These are phyloP conservation scores for Morella rubra DNA, from an alignment of 306 rosid species.

Conservation along the genomic window DNA sequence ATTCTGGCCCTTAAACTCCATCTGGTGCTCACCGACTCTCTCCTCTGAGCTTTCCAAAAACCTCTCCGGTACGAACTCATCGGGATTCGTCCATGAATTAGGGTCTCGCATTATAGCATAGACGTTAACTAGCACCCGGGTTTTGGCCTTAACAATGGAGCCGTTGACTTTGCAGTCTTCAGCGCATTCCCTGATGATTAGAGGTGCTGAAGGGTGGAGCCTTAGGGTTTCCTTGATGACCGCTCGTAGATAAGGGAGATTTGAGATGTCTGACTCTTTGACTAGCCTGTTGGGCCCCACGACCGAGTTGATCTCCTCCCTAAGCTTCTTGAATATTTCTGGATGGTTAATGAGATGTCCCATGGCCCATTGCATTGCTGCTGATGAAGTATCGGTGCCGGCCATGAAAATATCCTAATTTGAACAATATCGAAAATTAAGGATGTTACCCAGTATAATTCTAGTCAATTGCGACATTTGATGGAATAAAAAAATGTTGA, in stretches of 20 bases:
- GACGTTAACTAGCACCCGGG: constrained; percentile 36
- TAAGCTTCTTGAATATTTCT: constrained; percentile 15
- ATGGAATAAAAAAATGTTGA: neutral
- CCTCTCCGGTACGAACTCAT: constrained; percentile 49
- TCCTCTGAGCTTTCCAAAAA: constrained; percentile 12
- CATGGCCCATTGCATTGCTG: constrained; percentile 45
- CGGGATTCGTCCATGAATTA: constrained; percentile 37
- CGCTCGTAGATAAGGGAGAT: constrained; percentile 41
- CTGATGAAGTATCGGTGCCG: constrained; percentile 49
- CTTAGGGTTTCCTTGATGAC: constrained; percentile 40
- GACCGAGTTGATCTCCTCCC: constrained; percentile 37
- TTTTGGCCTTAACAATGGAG: constrained; percentile 32
- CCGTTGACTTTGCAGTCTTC: constrained; percentile 39
- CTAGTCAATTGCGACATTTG: neutral
- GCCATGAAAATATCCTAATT: constrained; percentile 49
- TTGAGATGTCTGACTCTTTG: constrained; percentile 43
- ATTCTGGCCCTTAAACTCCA: constrained; percentile 23
- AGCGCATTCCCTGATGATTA: constrained; percentile 39
- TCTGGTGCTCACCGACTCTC: too few species aligned
- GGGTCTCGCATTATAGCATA: constrained; percentile 60
- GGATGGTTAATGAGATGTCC: constrained; percentile 47
- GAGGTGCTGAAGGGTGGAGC: constrained; percentile 48
- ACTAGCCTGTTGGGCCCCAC: constrained; percentile 39
- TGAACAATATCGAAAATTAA: neutral
- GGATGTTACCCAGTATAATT: too few species aligned